Conservation (phyloP, 1,139 yeast species). For the Kodamaea arcana region DNA sequence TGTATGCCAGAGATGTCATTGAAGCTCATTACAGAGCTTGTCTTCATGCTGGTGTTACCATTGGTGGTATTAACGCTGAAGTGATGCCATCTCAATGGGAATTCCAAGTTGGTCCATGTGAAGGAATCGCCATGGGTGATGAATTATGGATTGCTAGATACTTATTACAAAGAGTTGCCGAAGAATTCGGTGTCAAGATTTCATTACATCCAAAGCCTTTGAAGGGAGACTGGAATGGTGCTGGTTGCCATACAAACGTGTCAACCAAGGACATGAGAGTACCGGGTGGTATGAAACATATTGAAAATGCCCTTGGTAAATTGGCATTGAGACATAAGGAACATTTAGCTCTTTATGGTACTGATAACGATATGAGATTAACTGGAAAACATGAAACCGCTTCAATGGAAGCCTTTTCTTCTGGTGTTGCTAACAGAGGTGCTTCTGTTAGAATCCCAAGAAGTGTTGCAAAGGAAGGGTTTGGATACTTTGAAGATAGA, state of each 20-base stretch:
- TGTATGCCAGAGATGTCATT: slow-evolving; percentile 94
- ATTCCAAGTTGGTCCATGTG: slow-evolving; percentile 99
- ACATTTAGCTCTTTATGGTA: slow-evolving; percentile 92
- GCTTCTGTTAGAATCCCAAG: slow-evolving; percentile 98
- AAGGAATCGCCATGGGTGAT: slow-evolving; percentile 95
- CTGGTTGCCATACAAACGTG: slow-evolving; percentile 99
- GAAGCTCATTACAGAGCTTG: slow-evolving; percentile 99
- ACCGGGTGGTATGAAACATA: slow-evolving; percentile 93
- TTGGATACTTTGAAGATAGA: slow-evolving; percentile 98
- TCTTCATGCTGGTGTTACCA: slow-evolving; percentile 81
- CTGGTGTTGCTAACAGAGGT: slow-evolving; percentile 99
- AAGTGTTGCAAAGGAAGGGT: slow-evolving; percentile 96
- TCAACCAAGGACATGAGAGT: slow-evolving; percentile 88
- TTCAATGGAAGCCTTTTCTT: slow-evolving; percentile 80
- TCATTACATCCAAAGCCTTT: slow-evolving; percentile 99
- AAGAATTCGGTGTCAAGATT: slow-evolving; percentile 97
- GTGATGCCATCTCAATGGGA: slow-evolving; percentile 99
- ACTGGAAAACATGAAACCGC: slow-evolving; percentile 99
- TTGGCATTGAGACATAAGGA: slow-evolving; percentile 95
- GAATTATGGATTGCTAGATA: slow-evolving; percentile 95
- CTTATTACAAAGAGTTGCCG: slow-evolving; percentile 90
- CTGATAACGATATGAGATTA: slow-evolving; percentile 90
- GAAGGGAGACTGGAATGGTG: slow-evolving; percentile 99
- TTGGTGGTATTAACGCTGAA: slow-evolving; percentile 98
- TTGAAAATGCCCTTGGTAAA: slow-evolving; percentile 89